Percentiles rank a stretch among this genome's conserved stretches.
Evolutionary conservation across 164 flowering plant species (phyloP).

Genomic region (Macadamia integrifolia): DNA sequence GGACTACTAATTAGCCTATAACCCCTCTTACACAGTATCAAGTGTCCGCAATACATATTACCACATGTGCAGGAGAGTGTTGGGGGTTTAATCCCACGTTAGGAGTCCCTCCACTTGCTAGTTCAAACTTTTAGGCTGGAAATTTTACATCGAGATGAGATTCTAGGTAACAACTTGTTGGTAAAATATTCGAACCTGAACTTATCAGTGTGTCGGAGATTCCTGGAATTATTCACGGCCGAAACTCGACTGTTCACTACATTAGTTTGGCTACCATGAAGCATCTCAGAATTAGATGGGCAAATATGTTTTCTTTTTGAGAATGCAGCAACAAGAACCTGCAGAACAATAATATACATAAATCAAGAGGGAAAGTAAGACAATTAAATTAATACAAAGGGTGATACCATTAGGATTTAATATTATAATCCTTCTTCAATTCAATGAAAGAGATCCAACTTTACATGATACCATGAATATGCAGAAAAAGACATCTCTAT

Average conservation of each 20-base stretch:
- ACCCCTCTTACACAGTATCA: no score
- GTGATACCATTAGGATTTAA: no score
- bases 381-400: background rate
- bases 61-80: no score
- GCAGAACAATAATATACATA: background rate
- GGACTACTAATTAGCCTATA: no score
- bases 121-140: no score
- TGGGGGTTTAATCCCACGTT: no score
- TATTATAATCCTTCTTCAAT: no score
- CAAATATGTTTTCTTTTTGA: background rate
- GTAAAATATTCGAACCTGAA: constrained; percentile 33
- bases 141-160: no score
- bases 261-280: background rate
- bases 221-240: background rate
- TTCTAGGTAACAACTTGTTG: no score
- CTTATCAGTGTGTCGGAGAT: constrained; percentile 30
- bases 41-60: no score
- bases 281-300: background rate
- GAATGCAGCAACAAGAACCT: constrained; percentile 2
- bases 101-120: no score
- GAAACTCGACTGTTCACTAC: background rate
- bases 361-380: background rate
- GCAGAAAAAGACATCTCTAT: background rate
- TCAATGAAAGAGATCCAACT: background rate
- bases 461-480: background rate